These are phyloP conservation scores for Gossypium schwendimanii DNA, from an alignment of 441 rosid species.

Conservation along the genomic window DNA sequence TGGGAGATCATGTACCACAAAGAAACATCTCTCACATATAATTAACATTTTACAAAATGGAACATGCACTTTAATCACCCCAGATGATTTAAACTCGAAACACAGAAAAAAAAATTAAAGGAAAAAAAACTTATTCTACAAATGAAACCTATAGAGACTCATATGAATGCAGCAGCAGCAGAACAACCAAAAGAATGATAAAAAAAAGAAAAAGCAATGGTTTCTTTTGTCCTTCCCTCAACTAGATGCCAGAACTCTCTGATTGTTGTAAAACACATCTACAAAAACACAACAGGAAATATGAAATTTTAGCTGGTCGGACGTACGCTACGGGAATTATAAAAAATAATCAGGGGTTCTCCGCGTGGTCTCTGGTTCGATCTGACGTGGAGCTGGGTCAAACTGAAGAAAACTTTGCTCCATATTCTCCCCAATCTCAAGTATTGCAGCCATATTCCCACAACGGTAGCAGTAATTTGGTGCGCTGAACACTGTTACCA, in stretches of 20 bases:
- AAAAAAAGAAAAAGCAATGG: constrained; percentile 4
- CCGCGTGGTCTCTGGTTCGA: constrained; percentile 33
- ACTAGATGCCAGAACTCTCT: constrained; percentile 22
- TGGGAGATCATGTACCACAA: not conserved
- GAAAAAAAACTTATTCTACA: constrained; percentile 21
- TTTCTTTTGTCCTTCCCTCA: constrained; percentile 22
- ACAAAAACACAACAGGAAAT: constrained; percentile 33
- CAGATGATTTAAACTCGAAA: not conserved
- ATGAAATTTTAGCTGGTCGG: constrained; percentile 12
- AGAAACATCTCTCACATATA: not conserved
- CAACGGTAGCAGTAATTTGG: constrained; percentile 31
- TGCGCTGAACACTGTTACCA: constrained; percentile 29
- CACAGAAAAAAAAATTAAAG: not conserved
- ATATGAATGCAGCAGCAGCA: constrained; percentile 22
- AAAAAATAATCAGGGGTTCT: constrained; percentile 36
- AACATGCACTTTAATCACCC: not conserved
- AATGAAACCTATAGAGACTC: constrained; percentile 31
- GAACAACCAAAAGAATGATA: constrained; percentile 32
- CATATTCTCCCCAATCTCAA: constrained; percentile 40
- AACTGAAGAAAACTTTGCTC: constrained; percentile 39
- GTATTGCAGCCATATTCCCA: constrained; percentile 40
- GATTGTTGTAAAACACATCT: constrained; percentile 30
- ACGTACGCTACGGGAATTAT: constrained; percentile 19
- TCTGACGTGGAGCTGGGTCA: constrained; percentile 38
- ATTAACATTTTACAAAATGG: constrained; percentile 1